A percentile compares a stretch with the other conserved stretches of the same genome.
These are phyloP conservation scores for Crithidia brevicula DNA, from an alignment of 208 protist species.

Conservation along the genomic window DNA sequence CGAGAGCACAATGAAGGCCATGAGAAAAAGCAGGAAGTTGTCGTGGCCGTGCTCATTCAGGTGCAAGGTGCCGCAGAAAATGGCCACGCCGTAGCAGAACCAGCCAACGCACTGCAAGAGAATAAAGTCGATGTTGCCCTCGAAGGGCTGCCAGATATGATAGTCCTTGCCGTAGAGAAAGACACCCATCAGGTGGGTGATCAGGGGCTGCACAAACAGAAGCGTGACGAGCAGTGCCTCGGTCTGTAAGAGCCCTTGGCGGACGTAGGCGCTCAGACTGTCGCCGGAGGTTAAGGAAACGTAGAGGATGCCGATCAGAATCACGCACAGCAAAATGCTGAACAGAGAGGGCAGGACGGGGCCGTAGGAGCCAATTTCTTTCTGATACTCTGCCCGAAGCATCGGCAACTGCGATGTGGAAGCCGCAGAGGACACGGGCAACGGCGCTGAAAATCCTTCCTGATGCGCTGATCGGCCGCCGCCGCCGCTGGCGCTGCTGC, in stretches of 20 bases:
- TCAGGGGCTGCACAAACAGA: conserved; percentile 62
- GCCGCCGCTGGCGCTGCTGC: background rate
- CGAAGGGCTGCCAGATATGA: conserved; percentile 67
- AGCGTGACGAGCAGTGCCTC: conserved; percentile 37
- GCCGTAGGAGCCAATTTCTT: conserved; percentile 10
- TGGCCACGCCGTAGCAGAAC: conserved; percentile 54
- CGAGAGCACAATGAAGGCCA: conserved; percentile 47
- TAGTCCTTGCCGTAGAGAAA: conserved; percentile 63
- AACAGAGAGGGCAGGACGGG: conserved; percentile 29
- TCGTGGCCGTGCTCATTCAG: conserved; percentile 40
- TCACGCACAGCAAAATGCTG: conserved; percentile 10
- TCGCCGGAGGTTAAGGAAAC: conserved; percentile 1
- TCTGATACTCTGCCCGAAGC: conserved; percentile 8
- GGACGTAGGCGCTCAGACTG: conserved; percentile 17
- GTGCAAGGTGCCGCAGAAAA: conserved; percentile 73
- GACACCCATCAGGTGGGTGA: conserved; percentile 69
- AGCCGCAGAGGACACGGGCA: too few relatives aligned
- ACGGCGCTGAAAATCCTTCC: too few relatives aligned
- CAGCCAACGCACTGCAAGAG: conserved; percentile 62
- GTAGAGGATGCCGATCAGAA: conserved; percentile 25
- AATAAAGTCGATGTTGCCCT: conserved; percentile 63
- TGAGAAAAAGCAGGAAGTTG: conserved; percentile 52
- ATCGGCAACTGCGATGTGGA: too few relatives aligned
- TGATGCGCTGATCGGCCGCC: too few relatives aligned
- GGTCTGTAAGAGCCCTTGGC: conserved; percentile 26